phyloP scores from a whole-genome alignment of 108 stramenopile genomes.

The Cylindrotheca fusiformis region DNA sequence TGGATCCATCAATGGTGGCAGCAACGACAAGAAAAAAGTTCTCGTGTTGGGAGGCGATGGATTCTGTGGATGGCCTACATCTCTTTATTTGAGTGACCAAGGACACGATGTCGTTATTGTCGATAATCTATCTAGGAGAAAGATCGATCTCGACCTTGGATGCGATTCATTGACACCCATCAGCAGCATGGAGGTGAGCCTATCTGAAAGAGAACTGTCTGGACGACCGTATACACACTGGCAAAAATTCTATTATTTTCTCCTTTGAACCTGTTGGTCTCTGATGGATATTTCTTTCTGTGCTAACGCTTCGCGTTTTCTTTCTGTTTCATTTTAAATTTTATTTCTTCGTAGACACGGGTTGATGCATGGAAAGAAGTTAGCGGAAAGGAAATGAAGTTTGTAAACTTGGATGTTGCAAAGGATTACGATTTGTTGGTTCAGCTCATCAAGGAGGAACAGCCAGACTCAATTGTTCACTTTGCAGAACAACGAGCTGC shows the following conservation, averaged over 20 bases:
- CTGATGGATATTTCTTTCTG: slow-evolving; percentile 1
- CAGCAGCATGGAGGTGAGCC: slow-evolving; percentile 70
- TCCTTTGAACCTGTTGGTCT: neutral
- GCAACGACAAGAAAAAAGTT: slow-evolving; percentile 77
- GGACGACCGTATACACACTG: neutral
- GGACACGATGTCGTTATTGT: slow-evolving; percentile 92
- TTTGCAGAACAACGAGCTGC: slow-evolving; percentile 99
- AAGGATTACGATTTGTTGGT: slow-evolving; percentile 94
- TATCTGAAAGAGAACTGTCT: too few relatives aligned
- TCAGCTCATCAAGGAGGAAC: slow-evolving; percentile 87
- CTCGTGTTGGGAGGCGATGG: slow-evolving; percentile 94
- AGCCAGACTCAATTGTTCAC: slow-evolving; percentile 95
- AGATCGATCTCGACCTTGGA: slow-evolving; percentile 93
- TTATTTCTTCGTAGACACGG: slow-evolving; percentile 59
- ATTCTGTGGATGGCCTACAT: slow-evolving; percentile 98
- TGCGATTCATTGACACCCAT: slow-evolving; percentile 96
- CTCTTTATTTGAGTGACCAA: slow-evolving; percentile 87
- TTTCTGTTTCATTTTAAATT: neutral
- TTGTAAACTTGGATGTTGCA: slow-evolving; percentile 91
- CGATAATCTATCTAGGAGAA: slow-evolving; percentile 92
- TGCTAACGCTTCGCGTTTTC: neutral
- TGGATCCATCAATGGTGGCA: neutral
- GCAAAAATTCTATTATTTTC: neutral
- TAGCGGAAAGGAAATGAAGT: slow-evolving; percentile 87
- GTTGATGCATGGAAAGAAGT: slow-evolving; percentile 93